Evolutionary conservation across 2,329 filamentous ascomycete species (phyloP), one percentile per base, ranked within the genome.

Genomic region (Cylindrodendrum hubeiense): DNA sequence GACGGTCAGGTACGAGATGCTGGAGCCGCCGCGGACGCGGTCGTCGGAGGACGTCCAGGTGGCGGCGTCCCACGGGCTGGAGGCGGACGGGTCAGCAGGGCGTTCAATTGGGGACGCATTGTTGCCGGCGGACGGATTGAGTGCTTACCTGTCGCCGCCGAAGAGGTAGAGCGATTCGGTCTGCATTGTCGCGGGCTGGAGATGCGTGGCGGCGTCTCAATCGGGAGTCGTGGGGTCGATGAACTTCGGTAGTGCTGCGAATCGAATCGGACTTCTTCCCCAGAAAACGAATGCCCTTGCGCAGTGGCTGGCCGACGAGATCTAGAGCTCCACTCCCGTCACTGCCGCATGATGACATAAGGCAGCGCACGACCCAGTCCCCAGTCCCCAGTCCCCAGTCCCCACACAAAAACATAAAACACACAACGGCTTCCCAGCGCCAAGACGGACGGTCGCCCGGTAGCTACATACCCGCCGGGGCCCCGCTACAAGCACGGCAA

Each of bases 21-120:
- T 93, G 65, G 85, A 85, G 54, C 93, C 93, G 63, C 92, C 92
- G 47, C 93, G 89, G n/a, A 95, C 91, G 30, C 89, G 85, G 78
- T 95, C 93, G 77, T 95, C 92, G 57, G 88, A 90, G 15, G 88
- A 83, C 8, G 86, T 90, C 91, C 92, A 95, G 67, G 88, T 84
- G 54, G 80, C 77, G 1, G 83, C 75, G 22, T 83, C 78, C 90
- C 91, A 93, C 22, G 82, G 82, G 63, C 88, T 91, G 55, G 34
- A 30, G 54, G 37, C 5, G 51, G 28, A 47, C 44, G 47, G n/a
- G 46, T 55, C 13, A 50, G 47, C 24, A 7, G 15, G 5, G n/a
- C 5, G n/a, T n/a, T n/a, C 37, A 39, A 46, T 17, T 26, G 22
- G 43, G 13, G 22, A 13, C 12, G 6, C 17, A 33, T 37, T 43